Conservation (phyloP, 345 rosid species). For the Odontarrhena argentea region DNA sequence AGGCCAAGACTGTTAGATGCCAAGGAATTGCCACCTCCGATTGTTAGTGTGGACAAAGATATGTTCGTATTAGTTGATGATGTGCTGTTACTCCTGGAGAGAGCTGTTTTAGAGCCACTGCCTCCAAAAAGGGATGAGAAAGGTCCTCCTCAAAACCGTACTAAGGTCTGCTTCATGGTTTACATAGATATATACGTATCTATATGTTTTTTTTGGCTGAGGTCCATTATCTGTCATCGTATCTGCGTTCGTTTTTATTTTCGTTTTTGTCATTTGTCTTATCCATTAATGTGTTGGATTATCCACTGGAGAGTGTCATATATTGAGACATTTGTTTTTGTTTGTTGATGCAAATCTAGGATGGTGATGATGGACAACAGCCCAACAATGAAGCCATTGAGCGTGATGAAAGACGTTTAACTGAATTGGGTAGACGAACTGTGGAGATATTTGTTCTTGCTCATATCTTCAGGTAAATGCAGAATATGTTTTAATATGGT, state of each 20-base stretch:
- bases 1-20: constrained; percentile 55
- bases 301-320: constrained; percentile 14
- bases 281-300: not conserved
- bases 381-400: constrained; percentile 77
- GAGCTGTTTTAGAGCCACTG: constrained; percentile 85
- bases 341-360: constrained; percentile 50
- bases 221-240: constrained; percentile 12
- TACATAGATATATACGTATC: not conserved
- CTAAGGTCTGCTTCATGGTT: constrained; percentile 59
- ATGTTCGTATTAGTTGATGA: constrained; percentile 90
- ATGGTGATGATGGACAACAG: constrained; percentile 85
- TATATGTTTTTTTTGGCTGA: not conserved
- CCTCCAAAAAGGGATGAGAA: constrained; percentile 96
- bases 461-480: constrained; percentile 83
- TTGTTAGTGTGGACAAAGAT: constrained; percentile 78
- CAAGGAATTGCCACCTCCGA: constrained; percentile 82
- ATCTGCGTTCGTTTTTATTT: constrained; percentile 7
- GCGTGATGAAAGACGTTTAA: constrained; percentile 88
- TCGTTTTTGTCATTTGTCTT: not conserved
- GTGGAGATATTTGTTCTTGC: constrained; percentile 93
- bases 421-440: constrained; percentile 92
- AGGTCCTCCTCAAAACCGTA: constrained; percentile 86
- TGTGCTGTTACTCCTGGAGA: constrained; percentile 72
- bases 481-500: not conserved
- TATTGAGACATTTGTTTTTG: constrained; percentile 4